Evolutionary conservation across 805 yeast genomes (phyloP).

Genomic region (Grigorovia yakushimaensis): DNA sequence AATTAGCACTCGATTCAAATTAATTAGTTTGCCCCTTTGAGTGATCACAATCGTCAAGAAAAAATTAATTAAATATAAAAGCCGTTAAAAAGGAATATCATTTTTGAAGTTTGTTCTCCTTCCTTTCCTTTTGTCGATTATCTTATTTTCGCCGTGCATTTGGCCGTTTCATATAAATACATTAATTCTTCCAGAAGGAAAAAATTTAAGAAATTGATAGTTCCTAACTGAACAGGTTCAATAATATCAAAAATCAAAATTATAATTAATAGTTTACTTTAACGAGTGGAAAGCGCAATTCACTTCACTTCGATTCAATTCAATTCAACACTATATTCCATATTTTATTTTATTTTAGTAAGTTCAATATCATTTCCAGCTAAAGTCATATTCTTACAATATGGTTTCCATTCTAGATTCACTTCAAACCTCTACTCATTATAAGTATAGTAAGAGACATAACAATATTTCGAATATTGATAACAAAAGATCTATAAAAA

Average conservation of each 20-base stretch:
- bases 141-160: background rate
- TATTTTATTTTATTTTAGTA: no score
- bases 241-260: background rate
- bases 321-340: no score
- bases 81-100: background rate
- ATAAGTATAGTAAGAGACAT: background rate
- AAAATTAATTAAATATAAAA: no score
- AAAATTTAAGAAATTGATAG: no score
- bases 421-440: background rate
- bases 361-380: no score
- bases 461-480: background rate
- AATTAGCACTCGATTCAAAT: background rate
- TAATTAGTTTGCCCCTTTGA: background rate
- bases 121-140: background rate
- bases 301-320: no score
- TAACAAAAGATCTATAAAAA: background rate
- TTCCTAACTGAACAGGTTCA: background rate
- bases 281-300: no score
- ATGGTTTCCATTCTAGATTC: constrained; percentile 1
- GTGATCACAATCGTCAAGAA: background rate
- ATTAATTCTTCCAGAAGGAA: background rate
- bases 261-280: no score
- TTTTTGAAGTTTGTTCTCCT: background rate
- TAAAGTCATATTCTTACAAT: background rate
- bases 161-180: background rate